Conservation (phyloP, 305 asterid genomes). For the Fraxinus xanthoxyloides region DNA sequence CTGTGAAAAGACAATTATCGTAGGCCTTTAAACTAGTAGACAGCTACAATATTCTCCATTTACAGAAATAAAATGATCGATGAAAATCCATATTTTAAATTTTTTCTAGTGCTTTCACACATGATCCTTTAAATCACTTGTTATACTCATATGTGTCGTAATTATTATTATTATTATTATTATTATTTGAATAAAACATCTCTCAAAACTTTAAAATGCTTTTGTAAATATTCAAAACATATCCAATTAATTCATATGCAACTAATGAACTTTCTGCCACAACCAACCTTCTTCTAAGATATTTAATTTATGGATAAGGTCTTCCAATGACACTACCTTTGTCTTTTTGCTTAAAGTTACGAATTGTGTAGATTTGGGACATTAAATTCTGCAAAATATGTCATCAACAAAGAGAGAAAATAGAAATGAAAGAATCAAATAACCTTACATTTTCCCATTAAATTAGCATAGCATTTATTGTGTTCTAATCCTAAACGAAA, state of each 20-base stretch:
- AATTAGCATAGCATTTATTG: background rate
- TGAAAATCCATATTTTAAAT: too few relatives aligned
- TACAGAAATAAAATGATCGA: too few relatives aligned
- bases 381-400: background rate
- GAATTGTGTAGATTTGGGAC: background rate
- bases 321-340: background rate
- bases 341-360: background rate
- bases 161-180: background rate
- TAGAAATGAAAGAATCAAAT: background rate
- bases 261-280: background rate
- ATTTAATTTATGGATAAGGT: background rate
- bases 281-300: background rate
- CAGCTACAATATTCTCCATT: too few relatives aligned
- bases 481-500: background rate
- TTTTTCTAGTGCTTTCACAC: background rate
- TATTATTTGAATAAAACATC: background rate
- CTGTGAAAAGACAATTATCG: too few relatives aligned
- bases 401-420: background rate
- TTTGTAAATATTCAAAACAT: background rate
- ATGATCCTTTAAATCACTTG: background rate
- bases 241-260: background rate
- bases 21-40: too few relatives aligned
- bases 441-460: background rate
- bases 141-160: background rate
- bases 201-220: background rate